phyloP scores from a whole-genome alignment of 768 basidiomycete species.

The Trametes sanguinea region DNA sequence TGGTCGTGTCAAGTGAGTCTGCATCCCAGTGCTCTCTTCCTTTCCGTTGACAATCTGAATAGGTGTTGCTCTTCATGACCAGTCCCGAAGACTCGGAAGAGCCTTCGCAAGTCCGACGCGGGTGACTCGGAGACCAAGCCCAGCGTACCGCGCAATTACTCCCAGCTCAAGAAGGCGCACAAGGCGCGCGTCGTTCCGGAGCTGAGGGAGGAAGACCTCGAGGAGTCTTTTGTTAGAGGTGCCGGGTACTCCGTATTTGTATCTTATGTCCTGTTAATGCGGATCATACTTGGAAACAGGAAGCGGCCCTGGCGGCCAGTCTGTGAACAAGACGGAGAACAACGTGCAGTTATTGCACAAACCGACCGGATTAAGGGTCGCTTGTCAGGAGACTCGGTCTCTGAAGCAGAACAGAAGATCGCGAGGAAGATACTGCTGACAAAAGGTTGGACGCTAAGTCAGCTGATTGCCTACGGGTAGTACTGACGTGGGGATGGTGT shows the following conservation, averaged over 20 bases:
- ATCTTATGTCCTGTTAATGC: constrained; percentile 9
- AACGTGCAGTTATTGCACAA: constrained; percentile 89
- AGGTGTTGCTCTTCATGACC: constrained; percentile 33
- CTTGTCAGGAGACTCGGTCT: constrained; percentile 89
- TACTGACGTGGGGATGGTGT: background rate
- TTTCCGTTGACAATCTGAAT: constrained; percentile 22
- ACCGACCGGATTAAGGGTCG: constrained; percentile 84
- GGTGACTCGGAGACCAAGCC: constrained; percentile 4
- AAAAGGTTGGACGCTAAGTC: constrained; percentile 52
- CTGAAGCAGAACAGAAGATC: constrained; percentile 69
- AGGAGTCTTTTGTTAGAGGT: constrained; percentile 88
- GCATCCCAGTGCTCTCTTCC: background rate
- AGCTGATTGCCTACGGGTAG: background rate
- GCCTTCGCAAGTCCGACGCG: constrained; percentile 9
- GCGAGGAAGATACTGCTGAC: constrained; percentile 72
- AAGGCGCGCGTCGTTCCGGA: constrained; percentile 64
- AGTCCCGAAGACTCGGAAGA: constrained; percentile 22
- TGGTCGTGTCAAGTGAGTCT: constrained; percentile 23
- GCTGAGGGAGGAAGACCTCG: constrained; percentile 77
- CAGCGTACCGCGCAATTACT: constrained; percentile 51
- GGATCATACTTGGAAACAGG: constrained; percentile 47
- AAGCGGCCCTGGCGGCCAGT: constrained; percentile 94
- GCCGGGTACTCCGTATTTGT: constrained; percentile 23
- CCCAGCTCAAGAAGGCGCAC: constrained; percentile 70
- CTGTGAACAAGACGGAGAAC: constrained; percentile 92